A percentile compares a stretch with the other conserved stretches of the same genome.
These are phyloP conservation scores for Fusarium humuli DNA, from an alignment of 2,329 filamentous ascomycete species.

Conservation along the genomic window DNA sequence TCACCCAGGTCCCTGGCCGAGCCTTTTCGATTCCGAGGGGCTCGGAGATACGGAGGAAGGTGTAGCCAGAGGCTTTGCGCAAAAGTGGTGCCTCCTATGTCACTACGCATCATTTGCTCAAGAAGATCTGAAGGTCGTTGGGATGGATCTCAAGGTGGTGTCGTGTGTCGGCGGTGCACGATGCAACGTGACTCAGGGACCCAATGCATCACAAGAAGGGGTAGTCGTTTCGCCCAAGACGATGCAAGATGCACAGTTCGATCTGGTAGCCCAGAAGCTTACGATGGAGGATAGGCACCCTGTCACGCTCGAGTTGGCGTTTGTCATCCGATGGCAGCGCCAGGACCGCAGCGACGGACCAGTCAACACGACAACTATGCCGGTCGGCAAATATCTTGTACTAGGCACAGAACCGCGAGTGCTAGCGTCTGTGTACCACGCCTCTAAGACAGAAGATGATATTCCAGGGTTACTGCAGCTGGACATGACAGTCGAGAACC, in stretches of 20 bases:
- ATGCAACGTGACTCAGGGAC: constrained; percentile 61
- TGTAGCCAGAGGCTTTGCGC: constrained; percentile 71
- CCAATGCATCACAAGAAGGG: constrained; percentile 56
- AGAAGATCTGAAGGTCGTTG: constrained; percentile 73
- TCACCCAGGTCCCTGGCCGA: constrained; percentile 85
- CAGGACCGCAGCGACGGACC: constrained; percentile 48
- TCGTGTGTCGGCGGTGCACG: constrained; percentile 71
- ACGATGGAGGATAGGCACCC: constrained; percentile 85
- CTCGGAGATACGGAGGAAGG: constrained; percentile 53
- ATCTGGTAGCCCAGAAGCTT: constrained; percentile 78
- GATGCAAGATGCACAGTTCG: constrained; percentile 78
- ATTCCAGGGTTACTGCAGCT: constrained; percentile 57
- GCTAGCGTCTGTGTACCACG: constrained; percentile 68
- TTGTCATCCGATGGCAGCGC: constrained; percentile 83
- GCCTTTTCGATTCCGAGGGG: constrained; percentile 77
- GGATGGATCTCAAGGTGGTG: constrained; percentile 71
- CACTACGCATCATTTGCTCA: constrained; percentile 81
- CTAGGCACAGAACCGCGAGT: constrained; percentile 89
- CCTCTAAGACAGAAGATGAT: constrained; percentile 44
- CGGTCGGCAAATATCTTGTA: constrained; percentile 82
- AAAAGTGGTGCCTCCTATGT: constrained; percentile 84
- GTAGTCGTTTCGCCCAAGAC: constrained; percentile 71
- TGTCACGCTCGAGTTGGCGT: constrained; percentile 77
- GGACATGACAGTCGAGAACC: constrained; percentile 84
- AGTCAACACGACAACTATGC: constrained; percentile 74